Conservation (phyloP, 2,329 filamentous ascomycete genomes). For the Hypoxylon sp. region DNA sequence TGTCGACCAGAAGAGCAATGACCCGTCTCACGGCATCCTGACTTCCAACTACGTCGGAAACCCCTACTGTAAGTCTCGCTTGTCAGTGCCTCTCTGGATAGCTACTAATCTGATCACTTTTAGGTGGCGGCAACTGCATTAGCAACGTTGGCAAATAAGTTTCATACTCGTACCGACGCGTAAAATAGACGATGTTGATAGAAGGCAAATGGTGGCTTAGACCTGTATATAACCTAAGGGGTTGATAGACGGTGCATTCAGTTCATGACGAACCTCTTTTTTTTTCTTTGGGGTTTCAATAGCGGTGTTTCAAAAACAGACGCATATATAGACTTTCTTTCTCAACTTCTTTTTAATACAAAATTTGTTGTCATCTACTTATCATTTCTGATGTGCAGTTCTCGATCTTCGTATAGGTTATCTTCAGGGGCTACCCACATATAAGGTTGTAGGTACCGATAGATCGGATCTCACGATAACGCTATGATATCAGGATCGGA, state of each 20-base stretch:
- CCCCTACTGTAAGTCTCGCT: conserved; percentile 33
- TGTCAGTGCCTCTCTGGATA: not conserved
- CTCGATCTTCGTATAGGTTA: not conserved
- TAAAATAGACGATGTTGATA: not conserved
- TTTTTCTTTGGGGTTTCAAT: not conserved
- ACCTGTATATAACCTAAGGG: conserved; percentile 1
- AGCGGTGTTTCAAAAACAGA: not conserved
- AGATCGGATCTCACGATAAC: not conserved
- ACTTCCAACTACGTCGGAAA: conserved; percentile 43
- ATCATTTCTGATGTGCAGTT: not conserved
- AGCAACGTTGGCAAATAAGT: conserved; percentile 21
- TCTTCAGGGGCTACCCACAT: not conserved
- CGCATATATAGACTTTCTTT: not conserved
- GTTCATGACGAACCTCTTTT: not conserved
- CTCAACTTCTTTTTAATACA: not conserved
- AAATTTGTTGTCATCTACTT: not conserved
- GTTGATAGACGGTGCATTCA: not conserved
- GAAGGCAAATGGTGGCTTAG: not conserved
- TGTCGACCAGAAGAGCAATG: conserved; percentile 41
- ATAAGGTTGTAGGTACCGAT: not conserved
- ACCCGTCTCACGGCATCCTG: conserved; percentile 39
- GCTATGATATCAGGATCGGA: not conserved
- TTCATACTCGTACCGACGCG: not conserved
- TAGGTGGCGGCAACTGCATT: conserved; percentile 33
- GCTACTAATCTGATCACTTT: not conserved